Conservation (phyloP, 257 asterid species). For the Prunella vulgaris region DNA sequence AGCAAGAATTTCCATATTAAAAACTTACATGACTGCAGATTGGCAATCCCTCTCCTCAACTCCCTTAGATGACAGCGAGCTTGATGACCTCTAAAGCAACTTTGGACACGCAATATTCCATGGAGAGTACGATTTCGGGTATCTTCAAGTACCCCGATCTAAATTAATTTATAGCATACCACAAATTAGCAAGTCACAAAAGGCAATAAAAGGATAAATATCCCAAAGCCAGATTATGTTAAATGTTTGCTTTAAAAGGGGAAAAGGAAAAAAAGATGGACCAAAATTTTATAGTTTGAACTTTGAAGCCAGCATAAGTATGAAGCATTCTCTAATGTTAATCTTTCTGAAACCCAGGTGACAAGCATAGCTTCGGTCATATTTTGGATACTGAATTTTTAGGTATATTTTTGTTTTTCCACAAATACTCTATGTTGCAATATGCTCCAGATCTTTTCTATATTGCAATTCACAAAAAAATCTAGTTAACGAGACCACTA, state of each 20-base stretch:
- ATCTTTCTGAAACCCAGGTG: neutral
- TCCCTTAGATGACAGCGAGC: conserved; percentile 66
- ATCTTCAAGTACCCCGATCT: conserved; percentile 97
- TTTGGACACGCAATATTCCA: conserved; percentile 92
- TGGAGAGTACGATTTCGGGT: conserved; percentile 90
- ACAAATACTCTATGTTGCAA: neutral
- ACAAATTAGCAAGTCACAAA: conserved; percentile 2
- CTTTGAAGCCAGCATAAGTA: neutral
- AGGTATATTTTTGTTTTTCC: neutral
- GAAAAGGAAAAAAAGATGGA: neutral
- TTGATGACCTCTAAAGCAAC: conserved; percentile 95
- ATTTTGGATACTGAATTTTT: neutral
- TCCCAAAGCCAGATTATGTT: neutral
- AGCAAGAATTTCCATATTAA: neutral
- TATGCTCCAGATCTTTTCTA: neutral
- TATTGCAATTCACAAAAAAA: neutral
- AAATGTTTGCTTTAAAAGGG: neutral
- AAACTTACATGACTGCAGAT: conserved; percentile 77
- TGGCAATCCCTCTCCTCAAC: conserved; percentile 53
- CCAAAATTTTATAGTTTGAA: neutral
- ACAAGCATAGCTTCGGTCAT: neutral
- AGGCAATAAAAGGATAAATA: neutral
- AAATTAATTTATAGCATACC: conserved; percentile 13
- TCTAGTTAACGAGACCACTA: neutral
- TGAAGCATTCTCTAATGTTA: neutral